These are phyloP conservation scores for Eucalyptus caleyi DNA, from an alignment of 345 rosid species.

Conservation along the genomic window DNA sequence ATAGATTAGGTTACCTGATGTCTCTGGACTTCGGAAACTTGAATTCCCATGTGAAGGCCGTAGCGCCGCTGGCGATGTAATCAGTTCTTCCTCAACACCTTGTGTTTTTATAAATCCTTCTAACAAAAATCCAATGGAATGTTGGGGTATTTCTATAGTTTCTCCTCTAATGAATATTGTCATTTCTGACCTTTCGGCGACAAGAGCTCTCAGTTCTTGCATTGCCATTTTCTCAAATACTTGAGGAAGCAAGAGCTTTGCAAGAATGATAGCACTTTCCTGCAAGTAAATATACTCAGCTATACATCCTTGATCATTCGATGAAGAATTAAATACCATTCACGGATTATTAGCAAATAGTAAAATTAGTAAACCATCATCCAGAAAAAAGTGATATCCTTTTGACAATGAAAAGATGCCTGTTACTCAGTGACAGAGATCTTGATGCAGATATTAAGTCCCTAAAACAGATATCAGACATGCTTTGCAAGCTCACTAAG, in stretches of 20 bases:
- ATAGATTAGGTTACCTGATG: slow-evolving; percentile 35
- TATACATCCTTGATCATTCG: neutral
- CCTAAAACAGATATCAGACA: neutral
- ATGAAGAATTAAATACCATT: neutral
- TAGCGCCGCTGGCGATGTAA: slow-evolving; percentile 54
- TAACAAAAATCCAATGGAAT: slow-evolving; percentile 58
- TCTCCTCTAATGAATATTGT: slow-evolving; percentile 56
- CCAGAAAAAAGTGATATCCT: neutral
- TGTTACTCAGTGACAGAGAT: neutral
- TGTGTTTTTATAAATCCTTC: slow-evolving; percentile 66
- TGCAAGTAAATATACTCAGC: slow-evolving; percentile 7
- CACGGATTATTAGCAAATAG: neutral
- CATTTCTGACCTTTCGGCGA: slow-evolving; percentile 52
- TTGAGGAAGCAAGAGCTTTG: slow-evolving; percentile 78
- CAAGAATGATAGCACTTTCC: slow-evolving; percentile 84
- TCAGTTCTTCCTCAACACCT: slow-evolving; percentile 45
- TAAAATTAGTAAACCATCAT: neutral
- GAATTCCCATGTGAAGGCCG: slow-evolving; percentile 30
- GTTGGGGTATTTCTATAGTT: slow-evolving; percentile 45
- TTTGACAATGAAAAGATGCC: neutral
- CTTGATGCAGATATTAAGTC: neutral
- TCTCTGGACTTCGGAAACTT: slow-evolving; percentile 36
- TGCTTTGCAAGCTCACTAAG: neutral
- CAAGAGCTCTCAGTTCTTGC: slow-evolving; percentile 76
- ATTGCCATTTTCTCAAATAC: slow-evolving; percentile 65